These are phyloP conservation scores for Diplodia mutila DNA, from an alignment of 2,329 filamentous ascomycete genomes.

Conservation along the genomic window DNA sequence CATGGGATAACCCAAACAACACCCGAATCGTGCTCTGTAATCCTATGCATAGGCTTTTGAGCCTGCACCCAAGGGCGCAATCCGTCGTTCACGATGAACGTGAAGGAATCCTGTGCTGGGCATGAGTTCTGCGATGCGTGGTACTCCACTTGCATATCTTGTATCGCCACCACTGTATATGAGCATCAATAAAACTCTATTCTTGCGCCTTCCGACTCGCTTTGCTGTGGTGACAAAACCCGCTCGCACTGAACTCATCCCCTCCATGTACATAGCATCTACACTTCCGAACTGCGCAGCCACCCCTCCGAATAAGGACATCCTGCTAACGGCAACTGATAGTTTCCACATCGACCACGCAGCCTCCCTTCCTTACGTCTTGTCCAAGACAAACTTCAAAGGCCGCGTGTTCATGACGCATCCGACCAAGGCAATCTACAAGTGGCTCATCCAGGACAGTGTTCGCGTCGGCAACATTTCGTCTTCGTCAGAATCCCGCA, in stretches of 20 bases:
- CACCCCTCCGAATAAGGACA: not conserved
- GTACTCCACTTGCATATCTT: conserved; percentile 15
- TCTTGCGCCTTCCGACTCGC: conserved; percentile 20
- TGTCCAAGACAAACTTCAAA: conserved; percentile 97
- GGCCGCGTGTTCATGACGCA: conserved; percentile 99
- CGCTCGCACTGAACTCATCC: conserved; percentile 20
- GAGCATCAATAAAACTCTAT: conserved; percentile 28
- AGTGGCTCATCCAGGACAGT: conserved; percentile 98
- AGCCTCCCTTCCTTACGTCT: conserved; percentile 95
- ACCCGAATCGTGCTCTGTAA: not conserved
- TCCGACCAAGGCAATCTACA: conserved; percentile 98
- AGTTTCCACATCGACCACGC: conserved; percentile 99
- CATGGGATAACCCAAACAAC: not conserved
- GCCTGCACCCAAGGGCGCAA: not conserved
- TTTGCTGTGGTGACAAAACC: conserved; percentile 23
- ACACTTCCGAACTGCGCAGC: not conserved
- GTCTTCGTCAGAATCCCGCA: conserved; percentile 64
- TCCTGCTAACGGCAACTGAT: conserved; percentile 27
- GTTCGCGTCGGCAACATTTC: conserved; percentile 80
- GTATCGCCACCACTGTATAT: conserved; percentile 27
- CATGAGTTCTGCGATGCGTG: conserved; percentile 22
- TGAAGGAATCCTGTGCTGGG: conserved; percentile 9
- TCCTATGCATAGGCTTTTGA: not conserved
- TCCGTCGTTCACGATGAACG: not conserved
- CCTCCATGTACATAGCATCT: conserved; percentile 24